Base-by-base conservation (phyloP, 129 eudicot genomes). In the Flaveria robusta region DNA sequence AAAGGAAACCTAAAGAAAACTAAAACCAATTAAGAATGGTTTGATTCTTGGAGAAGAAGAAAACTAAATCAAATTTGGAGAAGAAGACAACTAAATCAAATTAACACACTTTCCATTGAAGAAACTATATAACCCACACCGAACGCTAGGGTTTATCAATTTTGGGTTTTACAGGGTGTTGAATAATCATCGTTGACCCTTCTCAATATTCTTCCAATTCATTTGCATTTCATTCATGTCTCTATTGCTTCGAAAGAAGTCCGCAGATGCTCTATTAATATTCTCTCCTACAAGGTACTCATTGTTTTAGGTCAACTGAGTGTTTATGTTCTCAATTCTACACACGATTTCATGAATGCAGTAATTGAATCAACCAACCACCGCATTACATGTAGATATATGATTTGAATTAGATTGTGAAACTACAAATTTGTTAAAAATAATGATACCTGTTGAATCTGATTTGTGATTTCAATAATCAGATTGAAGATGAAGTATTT, bases 191-290 rank as follows among this genome's bases (percentile, higher is more conserved):
- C 39, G 39, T 5, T 34, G 39, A 34, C 43, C 41, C 49, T 43
- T 26, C 31, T 26, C 31, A 58, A 22, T 11, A 50, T 43, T 43
- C 49, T 43, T 43, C 13, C 2, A 43, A 8, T 9, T 43, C 49
- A 6, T 34, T 34, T 34, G 39, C 39, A 34, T 34, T 51, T 20
- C 42, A 52, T 54, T 15, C 72, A 69, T 77, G 81, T 26, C 75
- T 77, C 62, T 26, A 19, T 43, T 16, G 16, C 20, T 52, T 10
- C 39, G 24, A 69, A 77, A 69, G 69, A 77, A 69, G 70, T 42
- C 70, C 12, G 59, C 60, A 6, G 50, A 69, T 45, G 45, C 75
- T 68, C 76, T 69, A 27, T 14, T 47, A 47, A 12, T 43, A 43
- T 55, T 68, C 26, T n/a, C 56, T 31, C 67, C 69, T 27, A 65